phyloP scores from a whole-genome alignment of 176 grass and related monocot genomes.

The Chloris gayana region DNA sequence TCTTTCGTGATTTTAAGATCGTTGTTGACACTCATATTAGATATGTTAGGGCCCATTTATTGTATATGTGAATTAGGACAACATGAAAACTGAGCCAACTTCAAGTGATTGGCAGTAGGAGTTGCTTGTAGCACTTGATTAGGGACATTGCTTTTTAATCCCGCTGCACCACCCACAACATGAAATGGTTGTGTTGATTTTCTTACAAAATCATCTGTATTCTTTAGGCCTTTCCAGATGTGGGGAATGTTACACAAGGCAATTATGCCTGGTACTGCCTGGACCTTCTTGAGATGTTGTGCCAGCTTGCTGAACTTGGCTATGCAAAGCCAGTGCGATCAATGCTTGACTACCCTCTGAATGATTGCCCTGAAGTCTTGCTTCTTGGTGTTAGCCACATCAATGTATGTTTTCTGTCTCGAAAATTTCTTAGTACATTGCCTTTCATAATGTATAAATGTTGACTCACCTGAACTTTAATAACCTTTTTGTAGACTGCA shows the following conservation, averaged over 20 bases:
- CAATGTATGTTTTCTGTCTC: conserved; percentile 51
- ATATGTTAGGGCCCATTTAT: too few species aligned
- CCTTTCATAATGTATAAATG: conserved; percentile 26
- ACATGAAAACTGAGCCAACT: too few species aligned
- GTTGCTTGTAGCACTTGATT: too few species aligned
- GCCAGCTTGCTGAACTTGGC: conserved; percentile 82
- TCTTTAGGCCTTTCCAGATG: conserved; percentile 64
- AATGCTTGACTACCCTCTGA: conserved; percentile 71
- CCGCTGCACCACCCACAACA: too few species aligned
- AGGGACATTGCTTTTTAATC: too few species aligned
- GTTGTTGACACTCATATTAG: too few species aligned
- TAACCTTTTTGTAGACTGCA: conserved; percentile 67
- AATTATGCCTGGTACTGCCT: conserved; percentile 90
- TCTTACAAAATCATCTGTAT: too few species aligned
- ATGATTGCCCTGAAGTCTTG: conserved; percentile 75
- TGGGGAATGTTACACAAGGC: conserved; percentile 62
- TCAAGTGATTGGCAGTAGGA: too few species aligned
- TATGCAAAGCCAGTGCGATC: conserved; percentile 60
- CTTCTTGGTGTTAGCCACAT: conserved; percentile 81
- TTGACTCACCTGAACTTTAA: conserved; percentile 15
- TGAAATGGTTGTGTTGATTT: too few species aligned
- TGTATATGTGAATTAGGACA: too few species aligned
- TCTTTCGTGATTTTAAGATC: too few species aligned
- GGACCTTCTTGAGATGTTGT: conserved; percentile 82
- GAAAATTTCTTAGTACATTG: neutral